A percentile compares a stretch with the other conserved stretches of the same genome.
phyloP scores from a whole-genome alignment of 192 early-diverging fungal genomes.

The Podila epicladia region DNA sequence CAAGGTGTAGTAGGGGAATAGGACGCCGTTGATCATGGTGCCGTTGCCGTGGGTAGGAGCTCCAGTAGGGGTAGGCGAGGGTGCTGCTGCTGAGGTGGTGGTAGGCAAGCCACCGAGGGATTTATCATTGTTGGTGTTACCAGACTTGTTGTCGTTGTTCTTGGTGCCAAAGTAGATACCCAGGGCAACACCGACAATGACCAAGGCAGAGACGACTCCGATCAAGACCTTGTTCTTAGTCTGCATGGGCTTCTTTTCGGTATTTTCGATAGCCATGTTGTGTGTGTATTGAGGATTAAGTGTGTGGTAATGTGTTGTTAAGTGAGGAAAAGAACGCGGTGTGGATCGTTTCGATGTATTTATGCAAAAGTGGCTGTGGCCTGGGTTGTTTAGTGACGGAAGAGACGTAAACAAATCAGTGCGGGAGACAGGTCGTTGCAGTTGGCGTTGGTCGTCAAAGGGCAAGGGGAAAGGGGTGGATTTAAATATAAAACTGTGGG shows the following conservation, averaged over 20 bases:
- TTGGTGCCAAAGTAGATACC: conserved; percentile 46
- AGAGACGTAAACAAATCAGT: neutral
- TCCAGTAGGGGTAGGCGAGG: conserved; percentile 3
- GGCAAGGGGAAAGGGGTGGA: neutral
- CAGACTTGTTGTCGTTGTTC: conserved; percentile 8
- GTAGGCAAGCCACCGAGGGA: neutral
- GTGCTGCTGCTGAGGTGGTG: neutral
- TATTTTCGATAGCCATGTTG: conserved; percentile 18
- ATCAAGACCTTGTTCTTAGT: conserved; percentile 55
- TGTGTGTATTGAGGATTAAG: neutral
- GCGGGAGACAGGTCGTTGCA: neutral
- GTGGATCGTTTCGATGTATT: neutral
- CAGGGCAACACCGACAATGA: conserved; percentile 34
- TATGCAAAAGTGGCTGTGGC: neutral
- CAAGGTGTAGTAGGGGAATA: conserved; percentile 44
- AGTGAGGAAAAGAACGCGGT: neutral
- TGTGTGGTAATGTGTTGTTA: neutral
- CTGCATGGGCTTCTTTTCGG: conserved; percentile 50
- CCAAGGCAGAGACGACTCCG: conserved; percentile 17
- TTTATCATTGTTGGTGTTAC: neutral
- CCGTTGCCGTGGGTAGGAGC: conserved; percentile 12
- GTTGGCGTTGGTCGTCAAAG: neutral
- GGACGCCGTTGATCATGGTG: conserved; percentile 45
- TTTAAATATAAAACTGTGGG: conserved; percentile 1
- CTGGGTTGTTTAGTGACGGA: neutral